phyloP scores from a whole-genome alignment of 2,329 filamentous ascomycete genomes.

The Emericellopsis atlantica region DNA sequence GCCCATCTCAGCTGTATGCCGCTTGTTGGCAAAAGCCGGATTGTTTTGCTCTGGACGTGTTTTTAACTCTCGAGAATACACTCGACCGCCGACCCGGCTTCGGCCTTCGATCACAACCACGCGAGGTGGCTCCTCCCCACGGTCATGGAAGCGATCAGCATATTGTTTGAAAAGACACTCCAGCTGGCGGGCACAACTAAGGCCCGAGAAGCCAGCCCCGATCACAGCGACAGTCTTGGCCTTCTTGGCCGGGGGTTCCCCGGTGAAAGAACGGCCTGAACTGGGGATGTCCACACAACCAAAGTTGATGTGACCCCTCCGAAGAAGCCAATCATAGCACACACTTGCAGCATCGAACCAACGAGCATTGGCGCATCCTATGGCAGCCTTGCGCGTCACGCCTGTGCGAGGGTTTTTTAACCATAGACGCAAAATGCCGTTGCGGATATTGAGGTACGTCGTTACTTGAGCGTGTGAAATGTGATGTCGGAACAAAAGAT shows the following conservation, averaged over 20 bases:
- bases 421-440: constrained; percentile 87
- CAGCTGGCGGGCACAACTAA: constrained; percentile 85
- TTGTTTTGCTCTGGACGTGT: constrained; percentile 40
- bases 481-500: constrained; percentile 64
- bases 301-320: constrained; percentile 92
- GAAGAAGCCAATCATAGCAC: constrained; percentile 84
- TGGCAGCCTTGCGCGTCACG: constrained; percentile 73
- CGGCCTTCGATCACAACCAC: constrained; percentile 81
- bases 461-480: constrained; percentile 85
- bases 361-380: constrained; percentile 76
- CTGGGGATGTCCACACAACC: constrained; percentile 61
- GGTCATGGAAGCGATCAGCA: constrained; percentile 49
- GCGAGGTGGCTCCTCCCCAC: constrained; percentile 56
- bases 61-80: constrained; percentile 68
- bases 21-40: constrained; percentile 40
- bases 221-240: constrained; percentile 73
- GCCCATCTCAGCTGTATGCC: constrained; percentile 87
- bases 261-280: constrained; percentile 22
- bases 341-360: constrained; percentile 85
- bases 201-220: constrained; percentile 85
- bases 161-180: constrained; percentile 79
- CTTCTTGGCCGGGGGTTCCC: constrained; percentile 25
- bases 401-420: constrained; percentile 71
- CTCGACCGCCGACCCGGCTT: constrained; percentile 75
- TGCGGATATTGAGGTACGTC: constrained; percentile 90